Evolutionary conservation across 1,139 yeast species (phyloP), one percentile per base, ranked within the genome.

Genomic region (Pneumocystis sp.): DNA sequence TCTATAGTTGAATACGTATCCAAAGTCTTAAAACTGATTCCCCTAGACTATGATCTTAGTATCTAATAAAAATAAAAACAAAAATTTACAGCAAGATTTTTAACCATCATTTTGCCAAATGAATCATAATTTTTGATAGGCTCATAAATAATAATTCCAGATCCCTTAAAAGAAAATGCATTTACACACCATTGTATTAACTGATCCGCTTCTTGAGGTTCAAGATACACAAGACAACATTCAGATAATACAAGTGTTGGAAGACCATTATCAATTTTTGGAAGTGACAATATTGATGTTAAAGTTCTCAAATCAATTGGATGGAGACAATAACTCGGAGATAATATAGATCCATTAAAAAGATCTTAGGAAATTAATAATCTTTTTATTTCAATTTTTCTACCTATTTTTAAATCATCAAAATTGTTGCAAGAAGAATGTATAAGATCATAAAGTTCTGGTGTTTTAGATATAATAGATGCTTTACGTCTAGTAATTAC

Each of bases 191-290:
- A 74, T 1, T 75, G 69, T 7, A 93, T 75, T 8, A 89, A 80
- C 1, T 72, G 65, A 63, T 80, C 79, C 12, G 93, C 82, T 39
- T 82, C 83, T 1, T 75, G 74, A 0, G 88, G 85, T 3, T 83
- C 80, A 68, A 89, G 74, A 72, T 93, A 93, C 73, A 97, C 93
- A 42, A 93, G 78, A 63, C 91, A 91, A 75, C 97, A 93, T 74
- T 93, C 98, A 66, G 96, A 86, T 37, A 93, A 76, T 1, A 91
- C 76, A 10, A 93, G 73, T 0, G 97, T 89, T 0, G 95, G 95
- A 1, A 76, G 63, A 0, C 72, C 63, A 0, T 73, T 63, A 66
- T 80, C 79, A 45, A 85, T 70, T 3, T 74, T 74, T 1, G 65
- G 63, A 15, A 73, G 68, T 1, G 69, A 63, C 29, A 65, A 25